Conservation (phyloP, 495 filamentous ascomycete species). For the Xylaria venustula region DNA sequence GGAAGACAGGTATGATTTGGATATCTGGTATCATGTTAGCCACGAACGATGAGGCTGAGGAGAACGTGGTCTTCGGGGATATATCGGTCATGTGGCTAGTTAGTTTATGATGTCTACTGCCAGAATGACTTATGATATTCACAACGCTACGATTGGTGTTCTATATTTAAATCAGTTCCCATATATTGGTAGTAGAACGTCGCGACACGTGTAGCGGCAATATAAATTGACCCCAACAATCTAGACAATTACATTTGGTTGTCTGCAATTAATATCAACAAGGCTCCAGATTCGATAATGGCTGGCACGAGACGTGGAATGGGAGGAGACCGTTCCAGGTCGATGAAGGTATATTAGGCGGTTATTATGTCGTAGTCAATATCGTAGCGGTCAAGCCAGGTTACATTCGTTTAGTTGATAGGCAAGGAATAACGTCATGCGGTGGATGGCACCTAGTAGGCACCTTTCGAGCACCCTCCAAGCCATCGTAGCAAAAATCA, state of each 20-base stretch:
- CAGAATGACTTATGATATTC: constrained; percentile 1
- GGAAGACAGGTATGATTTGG: background rate
- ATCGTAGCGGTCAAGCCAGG: background rate
- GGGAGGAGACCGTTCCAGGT: background rate
- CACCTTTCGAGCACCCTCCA: background rate
- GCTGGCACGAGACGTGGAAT: constrained; percentile 1
- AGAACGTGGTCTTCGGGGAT: background rate
- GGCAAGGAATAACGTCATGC: background rate
- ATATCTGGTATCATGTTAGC: background rate
- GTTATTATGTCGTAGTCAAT: constrained; percentile 5
- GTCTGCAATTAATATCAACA: background rate
- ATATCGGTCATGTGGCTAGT: background rate
- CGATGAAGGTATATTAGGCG: background rate
- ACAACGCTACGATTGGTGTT: background rate
- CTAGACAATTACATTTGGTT: background rate
- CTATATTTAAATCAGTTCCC: background rate
- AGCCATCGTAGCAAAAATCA: background rate
- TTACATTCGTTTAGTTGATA: background rate
- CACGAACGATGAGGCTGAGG: background rate
- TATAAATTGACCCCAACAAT: background rate
- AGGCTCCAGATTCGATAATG: constrained; percentile 7
- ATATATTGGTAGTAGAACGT: background rate
- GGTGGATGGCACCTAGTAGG: background rate
- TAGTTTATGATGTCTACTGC: background rate
- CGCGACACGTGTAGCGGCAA: constrained; percentile 1